Percentiles rank a stretch among this genome's conserved stretches.
These are phyloP conservation scores for Comarum palustre DNA, from an alignment of 306 rosid species.

Conservation along the genomic window DNA sequence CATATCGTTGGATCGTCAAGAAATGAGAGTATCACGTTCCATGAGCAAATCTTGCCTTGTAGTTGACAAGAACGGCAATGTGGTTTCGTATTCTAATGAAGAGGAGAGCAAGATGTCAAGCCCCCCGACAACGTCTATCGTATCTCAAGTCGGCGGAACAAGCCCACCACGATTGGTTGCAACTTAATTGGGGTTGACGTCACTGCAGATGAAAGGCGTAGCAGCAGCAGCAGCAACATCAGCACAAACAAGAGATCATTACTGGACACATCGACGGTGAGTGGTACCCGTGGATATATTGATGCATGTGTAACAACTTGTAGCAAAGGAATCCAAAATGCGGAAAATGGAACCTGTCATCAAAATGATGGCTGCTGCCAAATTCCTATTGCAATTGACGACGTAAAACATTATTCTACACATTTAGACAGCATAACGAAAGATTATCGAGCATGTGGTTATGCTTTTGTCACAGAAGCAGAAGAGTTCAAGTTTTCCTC, in stretches of 20 bases:
- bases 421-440: not conserved
- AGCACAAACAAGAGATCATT: no score
- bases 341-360: constrained; percentile 16
- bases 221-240: not conserved
- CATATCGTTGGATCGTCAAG: constrained; percentile 23
- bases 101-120: not conserved
- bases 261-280: not conserved
- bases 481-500: constrained; percentile 10
- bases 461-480: constrained; percentile 24
- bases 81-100: no score
- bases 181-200: not conserved
- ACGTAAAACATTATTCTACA: not conserved
- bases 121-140: not conserved
- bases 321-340: not conserved
- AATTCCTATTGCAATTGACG: not conserved
- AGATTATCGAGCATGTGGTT: not conserved
- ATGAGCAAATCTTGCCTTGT: not conserved
- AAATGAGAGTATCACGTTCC: constrained; percentile 18
- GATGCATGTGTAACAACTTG: constrained; percentile 1
- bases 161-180: constrained; percentile 8
- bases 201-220: not conserved
- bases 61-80: not conserved
- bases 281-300: not conserved
- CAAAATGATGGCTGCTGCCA: constrained; percentile 21
- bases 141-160: constrained; percentile 4